Conservation (phyloP, 2,329 filamentous ascomycete genomes). For the Sporothrix globosa region DNA sequence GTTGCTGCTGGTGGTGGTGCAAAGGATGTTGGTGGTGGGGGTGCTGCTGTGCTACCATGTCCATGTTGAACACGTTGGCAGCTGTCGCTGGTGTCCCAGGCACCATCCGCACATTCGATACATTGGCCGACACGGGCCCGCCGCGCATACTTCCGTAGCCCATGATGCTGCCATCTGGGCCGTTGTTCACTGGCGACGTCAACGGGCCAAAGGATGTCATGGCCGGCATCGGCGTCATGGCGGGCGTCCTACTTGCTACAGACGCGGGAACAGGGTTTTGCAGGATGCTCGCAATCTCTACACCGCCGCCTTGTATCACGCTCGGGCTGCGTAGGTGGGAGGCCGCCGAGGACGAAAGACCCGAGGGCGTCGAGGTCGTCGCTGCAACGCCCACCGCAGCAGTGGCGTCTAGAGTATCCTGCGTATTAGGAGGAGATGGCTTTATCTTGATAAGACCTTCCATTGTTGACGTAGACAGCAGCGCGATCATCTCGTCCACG, state of each 20-base stretch:
- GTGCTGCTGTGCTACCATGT: neutral
- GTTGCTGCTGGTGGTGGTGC: constrained; percentile 3
- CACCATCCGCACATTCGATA: constrained; percentile 21
- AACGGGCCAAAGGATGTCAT: neutral
- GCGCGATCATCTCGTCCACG: constrained; percentile 14
- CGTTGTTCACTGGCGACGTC: neutral
- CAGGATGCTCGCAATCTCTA: constrained; percentile 21
- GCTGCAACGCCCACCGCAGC: neutral
- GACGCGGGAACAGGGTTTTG: constrained; percentile 18
- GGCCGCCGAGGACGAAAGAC: neutral
- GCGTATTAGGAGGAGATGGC: neutral
- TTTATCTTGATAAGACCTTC: constrained; percentile 6
- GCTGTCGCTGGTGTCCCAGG: constrained; percentile 10
- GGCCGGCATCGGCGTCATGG: constrained; percentile 11
- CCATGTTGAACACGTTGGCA: constrained; percentile 7
- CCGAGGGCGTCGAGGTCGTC: constrained; percentile 11
- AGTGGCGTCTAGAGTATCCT: neutral
- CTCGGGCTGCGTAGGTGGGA: constrained; percentile 16
- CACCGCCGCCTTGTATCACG: constrained; percentile 24
- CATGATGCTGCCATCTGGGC: neutral
- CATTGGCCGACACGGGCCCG: constrained; percentile 11
- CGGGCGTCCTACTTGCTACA: neutral
- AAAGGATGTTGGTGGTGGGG: constrained; percentile 14
- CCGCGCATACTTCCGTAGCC: constrained; percentile 8
- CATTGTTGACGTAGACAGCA: constrained; percentile 14